These are phyloP conservation scores for Zopfochytrium polystomum DNA, from an alignment of 371 early-diverging fungal genomes.

Conservation along the genomic window DNA sequence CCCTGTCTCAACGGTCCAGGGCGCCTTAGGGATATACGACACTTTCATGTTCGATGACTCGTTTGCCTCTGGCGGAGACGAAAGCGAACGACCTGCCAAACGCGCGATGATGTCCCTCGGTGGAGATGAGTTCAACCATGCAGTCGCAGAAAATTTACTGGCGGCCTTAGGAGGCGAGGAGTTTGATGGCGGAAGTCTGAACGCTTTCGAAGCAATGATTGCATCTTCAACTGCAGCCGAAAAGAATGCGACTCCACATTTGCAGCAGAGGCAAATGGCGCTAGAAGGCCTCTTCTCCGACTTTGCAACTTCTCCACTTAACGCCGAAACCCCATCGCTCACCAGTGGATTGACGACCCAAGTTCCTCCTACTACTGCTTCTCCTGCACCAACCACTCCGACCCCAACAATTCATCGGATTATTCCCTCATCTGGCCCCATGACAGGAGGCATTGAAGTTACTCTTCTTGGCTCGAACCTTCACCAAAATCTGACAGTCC, in stretches of 20 bases:
- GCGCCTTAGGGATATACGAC: neutral
- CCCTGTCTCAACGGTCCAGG: neutral
- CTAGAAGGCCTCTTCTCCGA: too few relatives aligned
- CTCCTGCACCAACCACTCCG: too few relatives aligned
- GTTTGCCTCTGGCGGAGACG: neutral
- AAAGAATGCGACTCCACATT: too few relatives aligned
- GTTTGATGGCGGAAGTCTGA: too few relatives aligned
- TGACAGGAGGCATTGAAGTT: constrained; percentile 73
- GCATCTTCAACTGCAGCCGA: too few relatives aligned
- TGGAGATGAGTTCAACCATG: neutral
- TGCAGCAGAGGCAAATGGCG: too few relatives aligned
- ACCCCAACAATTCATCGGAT: constrained; percentile 16
- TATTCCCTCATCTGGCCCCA: constrained; percentile 55
- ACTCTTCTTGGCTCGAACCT: constrained; percentile 75
- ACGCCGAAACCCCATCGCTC: too few relatives aligned
- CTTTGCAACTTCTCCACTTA: too few relatives aligned
- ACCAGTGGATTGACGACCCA: too few relatives aligned
- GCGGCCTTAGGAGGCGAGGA: neutral
- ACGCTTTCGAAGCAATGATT: too few relatives aligned
- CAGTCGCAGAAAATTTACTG: neutral
- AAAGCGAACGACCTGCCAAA: neutral
- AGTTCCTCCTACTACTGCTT: too few relatives aligned
- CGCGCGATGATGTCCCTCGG: neutral
- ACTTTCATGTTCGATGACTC: neutral
- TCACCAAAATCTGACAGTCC: constrained; percentile 62